Evolutionary conservation across 1,284 basidiomycete species (phyloP).

Genomic region (Boletus mariae): DNA sequence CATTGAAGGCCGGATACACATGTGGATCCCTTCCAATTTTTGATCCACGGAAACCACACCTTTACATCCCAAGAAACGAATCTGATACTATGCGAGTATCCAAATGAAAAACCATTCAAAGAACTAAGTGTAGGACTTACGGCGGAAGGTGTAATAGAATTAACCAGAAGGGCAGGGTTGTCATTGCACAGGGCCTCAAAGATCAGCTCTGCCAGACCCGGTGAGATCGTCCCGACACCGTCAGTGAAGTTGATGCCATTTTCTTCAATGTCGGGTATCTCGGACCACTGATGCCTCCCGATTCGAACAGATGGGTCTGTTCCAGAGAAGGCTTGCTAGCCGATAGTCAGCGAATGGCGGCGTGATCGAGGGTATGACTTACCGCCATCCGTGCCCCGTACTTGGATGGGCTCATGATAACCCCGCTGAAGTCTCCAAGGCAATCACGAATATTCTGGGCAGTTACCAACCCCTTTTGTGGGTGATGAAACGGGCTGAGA

Average conservation of each 20-base stretch:
- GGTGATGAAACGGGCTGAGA: slow-evolving; percentile 55
- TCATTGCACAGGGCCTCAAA: slow-evolving; percentile 50
- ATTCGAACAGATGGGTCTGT: slow-evolving; percentile 70
- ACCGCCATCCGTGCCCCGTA: slow-evolving; percentile 73
- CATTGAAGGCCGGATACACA: slow-evolving; percentile 70
- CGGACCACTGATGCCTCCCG: slow-evolving; percentile 52
- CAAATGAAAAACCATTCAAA: not conserved
- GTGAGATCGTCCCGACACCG: slow-evolving; percentile 74
- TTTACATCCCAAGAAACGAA: slow-evolving; percentile 75
- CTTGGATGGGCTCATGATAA: slow-evolving; percentile 64
- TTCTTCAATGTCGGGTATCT: slow-evolving; percentile 50
- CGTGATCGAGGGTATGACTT: slow-evolving; percentile 1
- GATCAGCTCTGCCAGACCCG: slow-evolving; percentile 52
- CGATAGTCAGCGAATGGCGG: slow-evolving; percentile 8
- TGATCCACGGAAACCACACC: slow-evolving; percentile 69
- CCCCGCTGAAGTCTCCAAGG: slow-evolving; percentile 60
- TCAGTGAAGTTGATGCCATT: slow-evolving; percentile 60
- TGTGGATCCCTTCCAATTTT: slow-evolving; percentile 45
- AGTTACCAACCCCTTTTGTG: slow-evolving; percentile 41
- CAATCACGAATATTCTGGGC: slow-evolving; percentile 54
- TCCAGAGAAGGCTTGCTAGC: slow-evolving; percentile 71
- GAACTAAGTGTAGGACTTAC: slow-evolving; percentile 37
- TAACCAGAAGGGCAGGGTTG: slow-evolving; percentile 35
- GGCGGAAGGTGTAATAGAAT: slow-evolving; percentile 50
- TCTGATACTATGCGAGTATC: slow-evolving; percentile 52